A percentile compares a stretch with the other conserved stretches of the same genome.
Evolutionary conservation across 305 asterid genomes (phyloP).

Genomic region (Stenogyne calaminthoides): DNA sequence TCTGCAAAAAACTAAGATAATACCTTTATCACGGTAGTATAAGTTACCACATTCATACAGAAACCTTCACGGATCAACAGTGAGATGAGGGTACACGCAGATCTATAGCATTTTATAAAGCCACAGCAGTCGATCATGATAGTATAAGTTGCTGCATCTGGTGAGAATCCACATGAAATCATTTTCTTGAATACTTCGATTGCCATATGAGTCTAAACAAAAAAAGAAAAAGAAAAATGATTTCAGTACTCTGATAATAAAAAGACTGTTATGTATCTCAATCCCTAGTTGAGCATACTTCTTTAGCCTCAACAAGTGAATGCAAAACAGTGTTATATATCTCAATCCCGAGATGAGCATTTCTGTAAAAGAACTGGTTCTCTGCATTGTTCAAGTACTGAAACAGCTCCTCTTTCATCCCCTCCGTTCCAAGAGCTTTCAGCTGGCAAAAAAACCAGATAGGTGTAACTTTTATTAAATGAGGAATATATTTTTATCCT

Average conservation of each 20-base stretch:
- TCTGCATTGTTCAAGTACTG: conserved; percentile 59
- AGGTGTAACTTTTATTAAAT: not conserved
- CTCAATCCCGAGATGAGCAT: conserved; percentile 37
- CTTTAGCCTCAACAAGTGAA: conserved; percentile 70
- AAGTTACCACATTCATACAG: conserved; percentile 45
- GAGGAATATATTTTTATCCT: conserved; percentile 17
- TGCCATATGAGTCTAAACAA: conserved; percentile 54
- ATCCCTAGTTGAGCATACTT: conserved; percentile 42
- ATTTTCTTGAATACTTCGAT: conserved; percentile 65
- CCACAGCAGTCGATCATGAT: conserved; percentile 78
- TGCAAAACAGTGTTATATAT: conserved; percentile 70
- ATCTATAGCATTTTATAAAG: conserved; percentile 53
- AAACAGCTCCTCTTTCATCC: conserved; percentile 64
- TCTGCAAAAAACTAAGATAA: not conserved
- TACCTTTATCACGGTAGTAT: conserved; percentile 78
- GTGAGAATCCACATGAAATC: conserved; percentile 57
- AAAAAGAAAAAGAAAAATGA: not conserved
- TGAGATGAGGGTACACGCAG: conserved; percentile 70
- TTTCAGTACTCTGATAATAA: conserved; percentile 17
- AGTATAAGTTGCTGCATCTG: conserved; percentile 54
- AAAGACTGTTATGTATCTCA: conserved; percentile 48
- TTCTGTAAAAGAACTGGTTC: conserved; percentile 39
- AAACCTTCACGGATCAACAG: conserved; percentile 79
- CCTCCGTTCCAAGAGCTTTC: conserved; percentile 82
- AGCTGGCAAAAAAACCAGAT: conserved; percentile 41